Base-by-base conservation (phyloP, 1,284 basidiomycete species). In the Moesziomyces antarcticus region DNA sequence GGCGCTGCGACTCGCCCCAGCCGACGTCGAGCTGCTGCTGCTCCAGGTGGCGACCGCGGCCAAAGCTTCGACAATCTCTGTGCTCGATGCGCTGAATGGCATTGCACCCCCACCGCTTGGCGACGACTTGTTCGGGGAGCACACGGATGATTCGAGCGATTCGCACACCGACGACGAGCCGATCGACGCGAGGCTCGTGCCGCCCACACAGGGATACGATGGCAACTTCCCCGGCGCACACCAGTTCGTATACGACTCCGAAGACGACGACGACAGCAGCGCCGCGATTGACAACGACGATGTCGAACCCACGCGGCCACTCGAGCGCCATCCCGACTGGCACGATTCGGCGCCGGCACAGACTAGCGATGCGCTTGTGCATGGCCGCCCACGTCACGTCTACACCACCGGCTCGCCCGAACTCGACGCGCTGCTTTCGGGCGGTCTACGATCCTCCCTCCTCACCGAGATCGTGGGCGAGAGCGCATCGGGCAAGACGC, bases 381-480 rank as follows among this genome's bases (percentile, higher is more conserved):
- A 51, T 8, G 69, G 73, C 14, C 60, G 69, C 24, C 27, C 52
- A 25, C 30, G 56, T 14, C 62, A 59, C 44, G 7, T 58, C 7
- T 16, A 69, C 22, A 62, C 73, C 1, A 69, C 56, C 5, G 78
- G 78, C 3, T 50, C 55, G 6, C 3, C 21, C 13, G 46, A 61
- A 30, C 62, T 81, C 2, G 79, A 81, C n/a, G 47, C 45, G 2
- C 50, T 75, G 24, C 60, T 81, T 1, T 46, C 52, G 1, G 79
- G 79, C 8, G 78, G 78, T 1, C 56, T 78, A 11, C 57, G 65
- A 1, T 44, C 59, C 2, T 63, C 67, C 8, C 52, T 52, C 1
- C 52, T 81, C 13, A 75, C 78, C 18, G 79, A 81, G 37, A n/a
- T 81, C 20, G 70, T 78, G 6, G 79, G 79, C 16, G 76, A 81